phyloP scores from a whole-genome alignment of 1,284 basidiomycete species.

The Cystobasidiaceae sp. region DNA sequence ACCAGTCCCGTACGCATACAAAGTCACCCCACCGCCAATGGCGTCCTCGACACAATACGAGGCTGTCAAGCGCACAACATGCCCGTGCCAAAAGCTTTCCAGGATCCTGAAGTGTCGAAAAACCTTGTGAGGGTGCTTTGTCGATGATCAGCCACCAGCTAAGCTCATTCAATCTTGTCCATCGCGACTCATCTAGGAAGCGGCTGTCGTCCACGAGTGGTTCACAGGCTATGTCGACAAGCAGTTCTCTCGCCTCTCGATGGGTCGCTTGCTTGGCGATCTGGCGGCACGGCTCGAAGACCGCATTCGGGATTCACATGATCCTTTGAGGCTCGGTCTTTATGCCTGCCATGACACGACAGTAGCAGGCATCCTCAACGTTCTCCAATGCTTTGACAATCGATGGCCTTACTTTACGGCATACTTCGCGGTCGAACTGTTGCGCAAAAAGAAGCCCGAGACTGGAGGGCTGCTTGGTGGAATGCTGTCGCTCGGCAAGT shows the following conservation, averaged over 20 bases:
- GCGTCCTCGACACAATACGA: constrained; percentile 38
- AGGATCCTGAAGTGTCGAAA: constrained; percentile 29
- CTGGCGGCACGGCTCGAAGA: constrained; percentile 24
- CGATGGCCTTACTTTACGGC: constrained; percentile 39
- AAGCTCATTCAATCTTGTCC: too few relatives aligned
- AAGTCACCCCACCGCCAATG: constrained; percentile 36
- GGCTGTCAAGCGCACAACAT: constrained; percentile 38
- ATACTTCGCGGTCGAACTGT: constrained; percentile 30
- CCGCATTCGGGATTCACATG: constrained; percentile 13
- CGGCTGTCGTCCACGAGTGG: constrained; percentile 27
- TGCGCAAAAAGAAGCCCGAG: background rate
- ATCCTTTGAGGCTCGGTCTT: constrained; percentile 31
- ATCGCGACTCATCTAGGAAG: background rate
- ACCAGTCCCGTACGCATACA: constrained; percentile 37
- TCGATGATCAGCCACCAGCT: too few relatives aligned
- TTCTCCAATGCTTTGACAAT: constrained; percentile 36
- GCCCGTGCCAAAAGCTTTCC: constrained; percentile 32
- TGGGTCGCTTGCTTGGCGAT: constrained; percentile 38
- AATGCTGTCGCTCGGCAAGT: background rate
- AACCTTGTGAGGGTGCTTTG: constrained; percentile 35
- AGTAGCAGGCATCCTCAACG: constrained; percentile 37
- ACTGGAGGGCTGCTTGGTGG: background rate
- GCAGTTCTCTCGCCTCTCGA: constrained; percentile 36
- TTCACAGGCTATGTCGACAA: constrained; percentile 25
- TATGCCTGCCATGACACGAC: constrained; percentile 40